Conservation (phyloP, 2,329 filamentous ascomycete genomes). For the Helicocarpus griseus region DNA sequence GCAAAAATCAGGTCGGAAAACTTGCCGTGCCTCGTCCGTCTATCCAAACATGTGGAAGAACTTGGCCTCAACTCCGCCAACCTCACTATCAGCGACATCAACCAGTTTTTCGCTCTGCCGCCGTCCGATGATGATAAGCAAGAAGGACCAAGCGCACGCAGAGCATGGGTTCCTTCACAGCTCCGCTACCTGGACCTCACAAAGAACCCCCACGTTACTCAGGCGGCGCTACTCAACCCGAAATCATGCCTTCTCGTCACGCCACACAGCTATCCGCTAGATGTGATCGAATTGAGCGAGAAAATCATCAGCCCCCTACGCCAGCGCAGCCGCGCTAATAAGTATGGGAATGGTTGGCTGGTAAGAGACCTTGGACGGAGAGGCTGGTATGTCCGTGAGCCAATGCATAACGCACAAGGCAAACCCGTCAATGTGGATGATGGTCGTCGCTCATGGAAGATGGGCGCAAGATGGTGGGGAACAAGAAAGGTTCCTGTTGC, state of each 20-base stretch:
- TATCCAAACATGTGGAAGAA: constrained; percentile 67
- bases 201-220: constrained; percentile 51
- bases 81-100: constrained; percentile 55
- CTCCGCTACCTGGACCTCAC: constrained; percentile 70
- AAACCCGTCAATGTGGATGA: constrained; percentile 38
- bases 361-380: constrained; percentile 57
- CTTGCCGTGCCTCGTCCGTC: constrained; percentile 51
- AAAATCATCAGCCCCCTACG: constrained; percentile 56
- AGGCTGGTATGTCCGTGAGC: constrained; percentile 56
- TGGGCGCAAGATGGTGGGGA: constrained; percentile 75
- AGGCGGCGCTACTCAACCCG: constrained; percentile 49
- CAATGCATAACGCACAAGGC: constrained; percentile 22
- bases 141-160: constrained; percentile 15
- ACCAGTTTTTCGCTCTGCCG: constrained; percentile 43
- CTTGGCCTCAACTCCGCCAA: constrained; percentile 60
- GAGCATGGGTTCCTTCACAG: constrained; percentile 45
- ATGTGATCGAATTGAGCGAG: constrained; percentile 66
- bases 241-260: constrained; percentile 49
- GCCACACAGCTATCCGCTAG: constrained; percentile 54
- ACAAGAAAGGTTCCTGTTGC: constrained; percentile 59
- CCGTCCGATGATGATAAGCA: constrained; percentile 18
- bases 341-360: constrained; percentile 55
- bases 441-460: constrained; percentile 62
- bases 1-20: constrained; percentile 59
- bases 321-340: constrained; percentile 47